Evolutionary conservation across 140 eudicot genomes (phyloP).

Genomic region (Stevia rebaudiana): DNA sequence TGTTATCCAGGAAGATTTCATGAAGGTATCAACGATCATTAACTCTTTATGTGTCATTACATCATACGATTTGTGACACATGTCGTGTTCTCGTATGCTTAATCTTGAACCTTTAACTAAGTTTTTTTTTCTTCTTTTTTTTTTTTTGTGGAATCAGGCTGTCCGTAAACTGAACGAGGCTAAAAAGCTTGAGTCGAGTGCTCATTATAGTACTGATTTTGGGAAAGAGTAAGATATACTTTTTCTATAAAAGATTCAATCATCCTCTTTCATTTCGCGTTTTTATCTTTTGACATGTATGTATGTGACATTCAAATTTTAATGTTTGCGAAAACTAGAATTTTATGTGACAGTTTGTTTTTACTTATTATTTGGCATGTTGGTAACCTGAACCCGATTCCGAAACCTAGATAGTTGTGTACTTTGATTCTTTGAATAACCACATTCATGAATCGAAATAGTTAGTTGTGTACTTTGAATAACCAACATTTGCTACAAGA

Average conservation of each 20-base stretch:
- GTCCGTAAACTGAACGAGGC: conserved; percentile 93
- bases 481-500: too few species aligned
- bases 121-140: neutral
- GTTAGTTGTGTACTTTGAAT: too few species aligned
- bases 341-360: too few species aligned
- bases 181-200: conserved; percentile 92
- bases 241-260: conserved; percentile 19
- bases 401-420: too few species aligned
- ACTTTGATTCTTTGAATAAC: too few species aligned
- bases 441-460: too few species aligned
- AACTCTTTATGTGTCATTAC: neutral
- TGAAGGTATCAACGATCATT: conserved; percentile 59
- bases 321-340: too few species aligned
- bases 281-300: neutral
- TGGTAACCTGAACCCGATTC: too few species aligned
- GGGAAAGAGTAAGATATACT: conserved; percentile 65
- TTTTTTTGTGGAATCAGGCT: conserved; percentile 50
- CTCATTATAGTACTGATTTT: conserved; percentile 87
- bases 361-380: too few species aligned
- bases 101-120: too few species aligned
- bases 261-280: neutral
- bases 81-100: too few species aligned
- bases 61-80: neutral
- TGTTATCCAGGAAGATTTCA: conserved; percentile 96
- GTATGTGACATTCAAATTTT: neutral